Evolutionary conservation across 495 filamentous ascomycete genomes (phyloP).

Genomic region (Neurospora hispaniola): DNA sequence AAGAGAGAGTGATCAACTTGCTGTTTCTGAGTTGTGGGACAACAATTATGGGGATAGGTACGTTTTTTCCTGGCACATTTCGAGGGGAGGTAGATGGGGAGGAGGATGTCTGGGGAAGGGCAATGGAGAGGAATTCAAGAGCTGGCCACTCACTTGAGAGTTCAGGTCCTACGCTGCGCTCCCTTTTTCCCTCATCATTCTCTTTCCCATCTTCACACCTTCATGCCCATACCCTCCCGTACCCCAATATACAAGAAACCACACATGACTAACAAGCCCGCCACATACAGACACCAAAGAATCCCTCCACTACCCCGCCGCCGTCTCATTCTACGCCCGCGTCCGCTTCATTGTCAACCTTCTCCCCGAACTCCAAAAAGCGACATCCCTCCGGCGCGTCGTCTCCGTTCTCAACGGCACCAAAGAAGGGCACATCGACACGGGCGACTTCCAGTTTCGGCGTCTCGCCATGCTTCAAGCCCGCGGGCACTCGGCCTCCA

Average conservation of each 20-base stretch:
- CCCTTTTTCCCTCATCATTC: too few species aligned
- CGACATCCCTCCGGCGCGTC: constrained; percentile 43
- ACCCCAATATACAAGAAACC: neutral
- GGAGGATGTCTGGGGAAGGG: neutral
- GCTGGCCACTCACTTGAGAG: too few species aligned
- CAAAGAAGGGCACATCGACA: constrained; percentile 42
- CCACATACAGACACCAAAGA: constrained; percentile 42
- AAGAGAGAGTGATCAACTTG: constrained; percentile 49
- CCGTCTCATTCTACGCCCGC: constrained; percentile 52
- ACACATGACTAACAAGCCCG: neutral
- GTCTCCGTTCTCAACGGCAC: constrained; percentile 44
- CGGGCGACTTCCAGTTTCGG: constrained; percentile 34
- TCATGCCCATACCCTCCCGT: neutral
- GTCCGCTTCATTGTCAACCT: constrained; percentile 53
- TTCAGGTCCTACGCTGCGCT: too few species aligned
- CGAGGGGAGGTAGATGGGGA: neutral
- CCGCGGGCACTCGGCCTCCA: constrained; percentile 35
- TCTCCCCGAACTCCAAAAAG: constrained; percentile 44
- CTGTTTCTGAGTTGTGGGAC: constrained; percentile 47
- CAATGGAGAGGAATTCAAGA: neutral
- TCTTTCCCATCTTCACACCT: too few species aligned
- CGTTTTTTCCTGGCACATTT: neutral
- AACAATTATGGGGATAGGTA: constrained; percentile 16
- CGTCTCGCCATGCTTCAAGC: constrained; percentile 4
- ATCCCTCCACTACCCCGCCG: constrained; percentile 41